Percentiles rank a stretch among this genome's conserved stretches.
Conservation (phyloP, 2,329 filamentous ascomycete genomes). For the Cryphonectria radicalis region DNA sequence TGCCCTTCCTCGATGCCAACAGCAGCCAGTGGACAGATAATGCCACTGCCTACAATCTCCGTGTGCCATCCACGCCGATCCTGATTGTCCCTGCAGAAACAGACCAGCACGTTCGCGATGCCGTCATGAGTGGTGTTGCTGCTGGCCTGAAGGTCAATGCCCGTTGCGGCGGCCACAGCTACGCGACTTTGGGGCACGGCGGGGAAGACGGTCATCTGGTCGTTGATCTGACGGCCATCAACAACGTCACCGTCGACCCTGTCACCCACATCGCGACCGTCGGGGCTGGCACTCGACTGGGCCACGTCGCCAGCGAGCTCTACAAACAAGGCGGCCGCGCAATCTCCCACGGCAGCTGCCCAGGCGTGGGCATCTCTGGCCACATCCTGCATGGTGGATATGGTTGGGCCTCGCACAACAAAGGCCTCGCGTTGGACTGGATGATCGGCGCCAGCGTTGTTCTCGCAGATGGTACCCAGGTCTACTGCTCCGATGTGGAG, state of each 20-base stretch:
- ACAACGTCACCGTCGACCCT: constrained; percentile 46
- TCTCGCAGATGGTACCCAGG: constrained; percentile 43
- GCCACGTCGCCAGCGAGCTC: constrained; percentile 48
- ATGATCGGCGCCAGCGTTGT: constrained; percentile 43
- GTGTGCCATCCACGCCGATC: constrained; percentile 43
- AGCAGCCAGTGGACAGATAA: constrained; percentile 41
- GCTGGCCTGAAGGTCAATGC: constrained; percentile 51
- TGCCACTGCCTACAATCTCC: constrained; percentile 39
- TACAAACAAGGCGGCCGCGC: constrained; percentile 45
- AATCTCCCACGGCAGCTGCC: constrained; percentile 57
- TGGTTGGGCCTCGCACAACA: constrained; percentile 43
- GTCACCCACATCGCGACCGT: constrained; percentile 47
- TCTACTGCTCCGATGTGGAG: constrained; percentile 40
- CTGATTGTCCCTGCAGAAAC: constrained; percentile 50
- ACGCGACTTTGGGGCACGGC: constrained; percentile 53
- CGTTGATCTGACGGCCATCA: constrained; percentile 51
- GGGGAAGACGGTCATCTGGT: constrained; percentile 53
- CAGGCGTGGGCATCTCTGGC: constrained; percentile 48
- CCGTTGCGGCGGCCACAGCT: constrained; percentile 56
- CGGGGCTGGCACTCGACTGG: constrained; percentile 55
- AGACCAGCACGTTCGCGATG: constrained; percentile 48
- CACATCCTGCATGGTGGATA: constrained; percentile 47
- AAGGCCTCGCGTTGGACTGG: constrained; percentile 43
- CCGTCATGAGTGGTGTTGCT: constrained; percentile 49
- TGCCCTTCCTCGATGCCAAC: constrained; percentile 27